Base-by-base conservation (phyloP, 2,329 filamentous ascomycete genomes). In the Pseudogymnoascus sp. region DNA sequence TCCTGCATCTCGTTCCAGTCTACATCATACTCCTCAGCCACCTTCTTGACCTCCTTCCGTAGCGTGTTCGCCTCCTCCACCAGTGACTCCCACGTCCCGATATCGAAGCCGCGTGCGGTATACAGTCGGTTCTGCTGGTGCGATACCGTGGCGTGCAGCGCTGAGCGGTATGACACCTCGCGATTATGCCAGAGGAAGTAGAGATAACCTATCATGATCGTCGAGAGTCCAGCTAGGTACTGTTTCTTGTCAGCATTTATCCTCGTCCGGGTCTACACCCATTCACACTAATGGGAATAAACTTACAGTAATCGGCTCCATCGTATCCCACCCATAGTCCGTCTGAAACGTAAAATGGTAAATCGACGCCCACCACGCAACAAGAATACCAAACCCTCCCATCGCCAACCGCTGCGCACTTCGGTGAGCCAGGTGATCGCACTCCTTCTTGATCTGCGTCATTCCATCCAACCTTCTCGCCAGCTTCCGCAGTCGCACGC, bases 131-230 rank as follows among this genome's bases (percentile, higher is more conserved):
- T 82, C 75, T 96, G 92, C 4, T 92, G 83, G 37, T 86, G 82
- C 38, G 85, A 90, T 38, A 96, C 89, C 6, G 93, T 96, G 62
- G 96, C 82, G 73, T 96, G 93, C 77, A 96, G 86, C 29, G 93
- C 91, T 2, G 88, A 88, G 68, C 89, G 88, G 78, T 96, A 96
- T 67, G 86, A 90, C 10, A 96, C 87, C 75, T 96, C 92, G 19
- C 90, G 85, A 76, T 93, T 96, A 78, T 96, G 90, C 76, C 93
- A 96, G 11, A 96, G 78, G 74, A 97, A 96, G 91, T 91, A 97
- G 62, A 96, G 80, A 71, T 97, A 97, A 68, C 91, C 93, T 7
- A 88, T 88, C 78, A 96, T 96, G 71, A 96, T 85, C 11, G 89
- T 92, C 0, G 87, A 85, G 67, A 97, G 80, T n/a, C 91, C 90